Base-by-base conservation (phyloP, 805 yeast genomes). In the Teunomyces tritomae region DNA sequence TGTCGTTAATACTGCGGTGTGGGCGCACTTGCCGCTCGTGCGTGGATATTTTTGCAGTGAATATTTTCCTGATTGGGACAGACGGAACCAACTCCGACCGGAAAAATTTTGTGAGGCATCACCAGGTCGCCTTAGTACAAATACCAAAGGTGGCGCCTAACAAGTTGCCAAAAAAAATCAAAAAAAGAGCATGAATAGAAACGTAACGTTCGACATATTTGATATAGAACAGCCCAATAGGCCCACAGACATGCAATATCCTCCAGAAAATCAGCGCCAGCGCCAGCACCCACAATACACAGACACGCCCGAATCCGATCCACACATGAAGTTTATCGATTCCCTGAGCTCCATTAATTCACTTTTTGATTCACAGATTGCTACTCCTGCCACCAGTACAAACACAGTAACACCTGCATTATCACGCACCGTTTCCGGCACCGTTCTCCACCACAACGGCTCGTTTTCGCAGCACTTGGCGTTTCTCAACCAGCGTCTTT, bases 341-440 rank as follows among this genome's bases (percentile, higher is more conserved):
- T 62, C 65, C 20, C 48, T 55, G 35, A 57, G 62, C 10, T 65
- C 71, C 17, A 61, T 66, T 40, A 61, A 63, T 48, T 64, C 70
- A 37, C 55, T 67, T 17, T 67, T 66, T 45, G 65, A 63, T 13
- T 37, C 27, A 51, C 28, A 41, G 30, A 52, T 44, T n/a, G 37
- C 11, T 33, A 17, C 39, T 10, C 13, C 44, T 48, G 16, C 46
- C 45, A 37, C 47, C 47, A 32, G 45, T 17, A 36, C 51, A 4
- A 44, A 50, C 32, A 47, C 59, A 17, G 51, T 60, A 4, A 50
- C 59, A 5, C 65, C 66, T 2, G 53, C 46, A 9, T 47, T 50
- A 28, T 51, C 53, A 20, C 39, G 55, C 40, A 36, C 40, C 39
- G 49, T 44, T 35, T 46, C 52, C 27, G 49, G 39, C 39, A 48